Base-by-base conservation (phyloP, 148 eudicot genomes). In the Fallopia convolvulus region DNA sequence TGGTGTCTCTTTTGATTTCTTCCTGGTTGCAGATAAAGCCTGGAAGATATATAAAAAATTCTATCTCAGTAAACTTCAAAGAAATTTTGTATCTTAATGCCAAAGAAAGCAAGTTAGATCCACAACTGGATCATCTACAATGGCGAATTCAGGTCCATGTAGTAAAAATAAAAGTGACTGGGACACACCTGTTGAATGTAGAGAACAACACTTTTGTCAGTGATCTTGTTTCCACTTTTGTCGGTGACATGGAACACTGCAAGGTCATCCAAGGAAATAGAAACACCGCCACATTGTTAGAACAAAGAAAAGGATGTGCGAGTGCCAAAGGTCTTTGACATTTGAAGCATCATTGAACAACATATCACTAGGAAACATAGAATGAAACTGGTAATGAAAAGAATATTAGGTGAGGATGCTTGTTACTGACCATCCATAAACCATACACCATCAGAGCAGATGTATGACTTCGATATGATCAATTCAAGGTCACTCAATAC, bases 131-230 rank as follows among this genome's bases (percentile, higher is more conserved):
- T 17, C 58, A 49, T 49, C 53, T 49, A 49, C 39, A 36, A 36
- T 2, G 39, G 39, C 3, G 4, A 52, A 14, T 3, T 52, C 17
- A 14, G 56, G 20, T 15, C 20, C 20, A 55, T 4, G 6, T 0
- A 21, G 20, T 18, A 3, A 5, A 5, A n/a, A 55, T 6, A 55
- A n/a, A 55, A 55, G 60, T 55, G 60, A 55, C 60, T 4, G 39
- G 2, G 68, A 61, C 68, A 36, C 52, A 91, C 98, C 94, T 92
- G 86, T 41, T 90, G 87, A 77, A 94, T 89, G 85, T 90, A 81
- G 68, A 80, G 85, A 41, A 87, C 80, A 71, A 92, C 89, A 82
- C 80, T 80, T 84, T 82, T 49, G 11, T 76, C 79, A 44, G 46
- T 47, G 36, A 79, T 72, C 68, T 77, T 83, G 65, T 36, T 76